A percentile compares a stretch with the other conserved stretches of the same genome.
Evolutionary conservation across 257 asterid genomes (phyloP).

Genomic region (Scutellaria barbata): DNA sequence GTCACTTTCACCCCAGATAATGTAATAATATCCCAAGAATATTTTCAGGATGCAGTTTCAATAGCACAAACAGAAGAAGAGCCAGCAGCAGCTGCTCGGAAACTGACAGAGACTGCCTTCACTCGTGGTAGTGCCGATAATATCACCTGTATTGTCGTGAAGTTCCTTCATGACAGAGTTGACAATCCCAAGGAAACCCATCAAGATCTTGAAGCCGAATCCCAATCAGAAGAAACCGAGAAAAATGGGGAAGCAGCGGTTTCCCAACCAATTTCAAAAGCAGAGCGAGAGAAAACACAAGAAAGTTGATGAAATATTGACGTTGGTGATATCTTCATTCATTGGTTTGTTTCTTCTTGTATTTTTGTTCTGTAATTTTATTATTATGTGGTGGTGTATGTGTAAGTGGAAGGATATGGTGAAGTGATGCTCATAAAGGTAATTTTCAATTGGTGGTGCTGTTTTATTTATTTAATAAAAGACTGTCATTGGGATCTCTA

Average conservation of each 20-base stretch:
- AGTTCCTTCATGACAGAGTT: slow-evolving; percentile 61
- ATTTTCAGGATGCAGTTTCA: slow-evolving; percentile 80
- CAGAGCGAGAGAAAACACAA: slow-evolving; percentile 30
- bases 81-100: slow-evolving; percentile 88
- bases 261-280: slow-evolving; percentile 22
- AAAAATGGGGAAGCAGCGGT: slow-evolving; percentile 22
- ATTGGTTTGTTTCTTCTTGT: slow-evolving; percentile 43
- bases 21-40: not conserved
- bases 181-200: slow-evolving; percentile 38
- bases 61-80: slow-evolving; percentile 81
- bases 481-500: slow-evolving; percentile 14
- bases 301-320: slow-evolving; percentile 38
- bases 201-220: slow-evolving; percentile 34
- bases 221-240: slow-evolving; percentile 42
- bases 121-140: slow-evolving; percentile 96
- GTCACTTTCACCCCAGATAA: not conserved
- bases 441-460: slow-evolving; percentile 12
- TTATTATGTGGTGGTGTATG: slow-evolving; percentile 27
- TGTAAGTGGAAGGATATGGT: not conserved
- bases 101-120: slow-evolving; percentile 91
- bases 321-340: slow-evolving; percentile 50
- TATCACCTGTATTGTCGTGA: slow-evolving; percentile 95
- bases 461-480: slow-evolving; percentile 13
- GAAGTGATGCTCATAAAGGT: slow-evolving; percentile 27
- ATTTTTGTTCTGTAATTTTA: slow-evolving; percentile 37